Conservation (phyloP, 257 asterid genomes). For the Primulina eburnea region DNA sequence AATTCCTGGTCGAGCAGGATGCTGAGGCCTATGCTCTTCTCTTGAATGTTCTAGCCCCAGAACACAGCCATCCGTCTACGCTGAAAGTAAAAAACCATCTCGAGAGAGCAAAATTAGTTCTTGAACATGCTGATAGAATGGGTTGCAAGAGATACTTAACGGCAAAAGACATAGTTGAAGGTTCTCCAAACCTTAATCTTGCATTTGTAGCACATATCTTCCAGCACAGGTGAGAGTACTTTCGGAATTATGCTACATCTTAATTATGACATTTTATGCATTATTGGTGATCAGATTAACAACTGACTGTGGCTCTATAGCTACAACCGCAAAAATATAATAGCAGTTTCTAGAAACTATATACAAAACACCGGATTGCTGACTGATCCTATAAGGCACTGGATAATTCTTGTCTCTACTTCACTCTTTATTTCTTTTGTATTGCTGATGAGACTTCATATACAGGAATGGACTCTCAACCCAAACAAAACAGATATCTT, state of each 20-base stretch:
- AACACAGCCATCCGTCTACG: conserved; percentile 67
- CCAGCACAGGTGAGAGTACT: conserved; percentile 75
- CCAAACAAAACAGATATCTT: conserved; percentile 75
- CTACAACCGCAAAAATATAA: not conserved
- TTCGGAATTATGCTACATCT: conserved; percentile 1
- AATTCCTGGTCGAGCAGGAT: conserved; percentile 54
- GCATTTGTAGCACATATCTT: conserved; percentile 97
- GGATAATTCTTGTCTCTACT: conserved; percentile 6
- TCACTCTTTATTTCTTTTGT: not conserved
- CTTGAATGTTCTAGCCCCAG: conserved; percentile 89
- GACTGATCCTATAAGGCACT: conserved; percentile 4
- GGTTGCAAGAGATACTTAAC: conserved; percentile 96
- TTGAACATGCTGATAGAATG: conserved; percentile 98
- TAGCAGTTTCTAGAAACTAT: not conserved
- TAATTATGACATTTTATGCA: not conserved
- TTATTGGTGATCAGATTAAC: not conserved
- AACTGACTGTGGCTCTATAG: not conserved
- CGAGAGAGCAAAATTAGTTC: conserved; percentile 89
- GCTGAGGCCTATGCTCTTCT: conserved; percentile 94
- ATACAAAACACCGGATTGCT: too few relatives aligned
- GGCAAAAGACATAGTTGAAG: conserved; percentile 93
- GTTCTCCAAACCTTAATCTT: conserved; percentile 94
- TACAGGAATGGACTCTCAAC: conserved; percentile 87
- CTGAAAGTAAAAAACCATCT: conserved; percentile 57
- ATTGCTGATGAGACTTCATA: conserved; percentile 17